Conservation (phyloP, 2,329 filamentous ascomycete genomes). For the Scorias spongiosa region DNA sequence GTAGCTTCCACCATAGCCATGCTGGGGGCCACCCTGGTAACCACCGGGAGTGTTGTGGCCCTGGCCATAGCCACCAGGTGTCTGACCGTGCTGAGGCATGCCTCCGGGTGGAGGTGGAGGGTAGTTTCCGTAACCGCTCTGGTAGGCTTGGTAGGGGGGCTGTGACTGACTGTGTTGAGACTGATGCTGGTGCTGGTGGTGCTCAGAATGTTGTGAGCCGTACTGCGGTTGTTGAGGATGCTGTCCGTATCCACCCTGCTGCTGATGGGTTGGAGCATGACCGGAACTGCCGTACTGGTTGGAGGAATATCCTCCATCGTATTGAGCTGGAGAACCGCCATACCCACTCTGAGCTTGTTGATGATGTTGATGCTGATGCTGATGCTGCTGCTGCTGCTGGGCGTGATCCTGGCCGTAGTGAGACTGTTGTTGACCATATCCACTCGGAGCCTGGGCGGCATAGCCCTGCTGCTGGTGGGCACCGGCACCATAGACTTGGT, state of each 20-base stretch:
- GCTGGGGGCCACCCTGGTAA: not conserved
- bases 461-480: not conserved
- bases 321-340: constrained; percentile 1
- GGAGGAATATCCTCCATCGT: not conserved
- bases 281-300: constrained; percentile 1
- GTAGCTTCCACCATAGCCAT: constrained; percentile 3
- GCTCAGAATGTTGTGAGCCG: not conserved
- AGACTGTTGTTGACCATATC: not conserved
- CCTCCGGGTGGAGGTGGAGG: not conserved
- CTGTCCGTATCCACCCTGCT: not conserved
- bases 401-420: not conserved
- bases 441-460: not conserved
- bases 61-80: constrained; percentile 2
- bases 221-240: not conserved
- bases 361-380: constrained; percentile 1
- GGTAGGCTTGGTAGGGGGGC: constrained; percentile 4
- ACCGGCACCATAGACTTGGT: constrained; percentile 1
- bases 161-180: not conserved
- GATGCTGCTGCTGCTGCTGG: not conserved
- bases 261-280: not conserved
- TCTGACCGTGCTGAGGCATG: constrained; percentile 1
- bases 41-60: no score
- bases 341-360: not conserved
- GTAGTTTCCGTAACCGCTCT: constrained; percentile 8
- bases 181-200: constrained; percentile 1